These are phyloP conservation scores for Bipolaris cookei DNA, from an alignment of 2,329 filamentous ascomycete genomes.

Conservation along the genomic window DNA sequence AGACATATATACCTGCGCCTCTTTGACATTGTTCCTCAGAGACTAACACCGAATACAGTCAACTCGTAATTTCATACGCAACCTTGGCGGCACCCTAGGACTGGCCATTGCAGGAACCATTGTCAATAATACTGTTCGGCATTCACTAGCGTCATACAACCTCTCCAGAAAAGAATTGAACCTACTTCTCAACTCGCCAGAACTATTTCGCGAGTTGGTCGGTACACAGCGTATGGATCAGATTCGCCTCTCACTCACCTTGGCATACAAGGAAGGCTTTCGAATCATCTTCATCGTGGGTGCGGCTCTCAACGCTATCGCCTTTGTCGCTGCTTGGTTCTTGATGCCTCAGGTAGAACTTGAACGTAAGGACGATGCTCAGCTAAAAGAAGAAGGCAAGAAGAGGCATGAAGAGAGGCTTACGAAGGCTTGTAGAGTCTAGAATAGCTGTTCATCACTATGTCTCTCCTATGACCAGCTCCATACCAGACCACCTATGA, in stretches of 20 bases:
- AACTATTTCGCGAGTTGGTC: constrained; percentile 11
- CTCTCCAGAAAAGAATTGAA: constrained; percentile 19
- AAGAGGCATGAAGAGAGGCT: constrained; percentile 17
- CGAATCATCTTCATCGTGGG: constrained; percentile 27
- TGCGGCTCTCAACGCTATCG: constrained; percentile 22
- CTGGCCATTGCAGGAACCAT: constrained; percentile 56
- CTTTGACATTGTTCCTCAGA: not conserved
- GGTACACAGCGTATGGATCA: constrained; percentile 15
- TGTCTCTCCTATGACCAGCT: not conserved
- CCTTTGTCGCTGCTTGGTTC: constrained; percentile 26
- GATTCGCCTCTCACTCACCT: constrained; percentile 12
- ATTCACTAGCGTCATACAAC: constrained; percentile 13
- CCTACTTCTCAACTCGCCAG: constrained; percentile 25
- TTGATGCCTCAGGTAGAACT: constrained; percentile 30
- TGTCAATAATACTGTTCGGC: constrained; percentile 38
- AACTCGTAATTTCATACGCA: constrained; percentile 68
- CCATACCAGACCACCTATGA: no score
- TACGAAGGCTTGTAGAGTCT: not conserved
- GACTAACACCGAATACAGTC: constrained; percentile 37
- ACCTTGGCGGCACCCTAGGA: constrained; percentile 64
- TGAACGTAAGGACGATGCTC: constrained; percentile 23
- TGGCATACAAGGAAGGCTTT: constrained; percentile 27
- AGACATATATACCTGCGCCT: not conserved
- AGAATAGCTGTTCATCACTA: not conserved
- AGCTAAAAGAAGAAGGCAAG: constrained; percentile 29